Percentiles rank a stretch among this genome's conserved stretches.
phyloP scores from a whole-genome alignment of 805 yeast species.

The Wickerhamiella lipophila region DNA sequence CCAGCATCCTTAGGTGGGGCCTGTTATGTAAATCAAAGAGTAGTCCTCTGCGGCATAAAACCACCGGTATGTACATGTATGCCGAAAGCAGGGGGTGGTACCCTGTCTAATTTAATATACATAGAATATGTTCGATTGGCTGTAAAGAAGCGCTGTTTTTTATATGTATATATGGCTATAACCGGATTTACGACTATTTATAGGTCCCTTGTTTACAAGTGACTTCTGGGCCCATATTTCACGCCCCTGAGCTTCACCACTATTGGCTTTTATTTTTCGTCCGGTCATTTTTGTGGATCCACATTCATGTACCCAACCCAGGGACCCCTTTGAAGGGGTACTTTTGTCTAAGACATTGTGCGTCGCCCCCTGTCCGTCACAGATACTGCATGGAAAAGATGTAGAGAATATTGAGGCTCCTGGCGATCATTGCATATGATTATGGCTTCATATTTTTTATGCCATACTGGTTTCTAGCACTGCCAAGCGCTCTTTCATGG shows the following conservation, averaged over 20 bases:
- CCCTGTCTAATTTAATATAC: background rate
- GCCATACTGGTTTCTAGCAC: slow-evolving; percentile 32
- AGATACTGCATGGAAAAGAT: background rate
- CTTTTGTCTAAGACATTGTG: background rate
- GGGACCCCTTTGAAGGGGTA: background rate
- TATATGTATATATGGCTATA: background rate
- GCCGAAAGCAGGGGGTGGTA: slow-evolving; percentile 1
- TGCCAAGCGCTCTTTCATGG: slow-evolving; percentile 49
- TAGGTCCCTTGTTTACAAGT: background rate
- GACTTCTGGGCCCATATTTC: background rate
- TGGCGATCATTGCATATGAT: background rate
- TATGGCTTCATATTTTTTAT: background rate
- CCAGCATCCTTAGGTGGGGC: slow-evolving; percentile 6
- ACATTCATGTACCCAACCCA: background rate
- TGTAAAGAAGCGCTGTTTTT: background rate
- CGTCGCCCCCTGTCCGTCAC: background rate
- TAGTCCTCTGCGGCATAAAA: slow-evolving; percentile 1
- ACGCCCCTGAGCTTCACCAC: background rate
- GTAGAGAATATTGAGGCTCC: background rate
- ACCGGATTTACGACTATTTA: background rate
- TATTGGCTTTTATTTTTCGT: background rate
- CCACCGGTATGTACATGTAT: background rate
- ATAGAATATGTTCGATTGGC: background rate
- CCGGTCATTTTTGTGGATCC: background rate
- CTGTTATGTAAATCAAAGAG: background rate